phyloP scores from a whole-genome alignment of 148 eudicot genomes.

The Chenopodium formosanum region DNA sequence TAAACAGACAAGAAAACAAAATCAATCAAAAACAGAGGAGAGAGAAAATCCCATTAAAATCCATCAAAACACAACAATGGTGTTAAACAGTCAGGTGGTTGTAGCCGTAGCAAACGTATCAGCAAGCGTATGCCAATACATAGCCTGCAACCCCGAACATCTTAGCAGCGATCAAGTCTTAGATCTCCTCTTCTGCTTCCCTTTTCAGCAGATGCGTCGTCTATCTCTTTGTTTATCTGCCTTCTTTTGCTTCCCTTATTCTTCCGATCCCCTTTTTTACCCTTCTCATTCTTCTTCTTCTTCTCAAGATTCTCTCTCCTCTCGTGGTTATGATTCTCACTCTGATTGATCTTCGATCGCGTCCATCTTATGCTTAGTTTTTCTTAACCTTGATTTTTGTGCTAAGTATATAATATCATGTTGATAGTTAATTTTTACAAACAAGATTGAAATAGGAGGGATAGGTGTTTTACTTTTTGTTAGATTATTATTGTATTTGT shows the following conservation, averaged over 20 bases:
- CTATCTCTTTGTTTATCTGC: conserved; percentile 59
- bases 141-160: conserved; percentile 77
- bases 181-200: conserved; percentile 74
- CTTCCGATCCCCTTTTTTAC: conserved; percentile 37
- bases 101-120: conserved; percentile 64
- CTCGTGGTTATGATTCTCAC: conserved; percentile 17
- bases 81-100: conserved; percentile 64
- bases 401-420: too few species aligned
- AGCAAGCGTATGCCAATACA: conserved; percentile 72
- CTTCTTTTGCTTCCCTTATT: conserved; percentile 60
- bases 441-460: too few species aligned
- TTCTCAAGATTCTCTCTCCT: conserved; percentile 11
- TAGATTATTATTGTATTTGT: background rate
- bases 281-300: conserved; percentile 31
- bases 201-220: conserved; percentile 70
- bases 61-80: conserved; percentile 32
- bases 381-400: too few species aligned
- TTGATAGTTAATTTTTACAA: too few species aligned
- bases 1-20: background rate
- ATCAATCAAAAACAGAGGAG: background rate
- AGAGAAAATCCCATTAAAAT: background rate
- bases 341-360: conserved; percentile 12
- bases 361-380: background rate
- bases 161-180: conserved; percentile 63
- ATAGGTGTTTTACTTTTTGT: background rate